These are phyloP conservation scores for Salix dunnii DNA, from an alignment of 345 rosid species.

Conservation along the genomic window DNA sequence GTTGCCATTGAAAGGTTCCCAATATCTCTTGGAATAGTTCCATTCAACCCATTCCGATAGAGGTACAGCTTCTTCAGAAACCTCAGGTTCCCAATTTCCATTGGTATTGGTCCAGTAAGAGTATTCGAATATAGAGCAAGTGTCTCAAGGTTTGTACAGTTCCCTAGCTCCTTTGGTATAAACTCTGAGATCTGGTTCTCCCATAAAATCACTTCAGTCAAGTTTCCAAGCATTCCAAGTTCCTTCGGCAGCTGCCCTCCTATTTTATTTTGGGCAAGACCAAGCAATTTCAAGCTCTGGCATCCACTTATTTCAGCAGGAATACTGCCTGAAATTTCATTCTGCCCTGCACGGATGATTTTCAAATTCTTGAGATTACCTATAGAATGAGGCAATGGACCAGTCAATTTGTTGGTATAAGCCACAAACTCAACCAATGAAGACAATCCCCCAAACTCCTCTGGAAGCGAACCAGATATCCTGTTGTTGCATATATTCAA, in stretches of 20 bases:
- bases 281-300: conserved; percentile 59
- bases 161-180: conserved; percentile 62
- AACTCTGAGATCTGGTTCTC: conserved; percentile 61
- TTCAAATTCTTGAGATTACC: conserved; percentile 48
- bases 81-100: conserved; percentile 52
- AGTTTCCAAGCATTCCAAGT: conserved; percentile 50
- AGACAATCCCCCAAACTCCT: conserved; percentile 45
- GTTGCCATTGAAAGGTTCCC: conserved; percentile 49
- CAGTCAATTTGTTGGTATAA: conserved; percentile 69
- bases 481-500: conserved; percentile 31
- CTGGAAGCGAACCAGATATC: conserved; percentile 55
- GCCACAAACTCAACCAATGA: conserved; percentile 61
- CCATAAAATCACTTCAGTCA: conserved; percentile 67
- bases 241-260: conserved; percentile 67
- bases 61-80: conserved; percentile 53
- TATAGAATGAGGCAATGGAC: conserved; percentile 51
- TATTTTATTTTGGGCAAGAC: conserved; percentile 70
- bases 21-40: conserved; percentile 62
- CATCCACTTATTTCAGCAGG: conserved; percentile 70
- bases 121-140: conserved; percentile 74
- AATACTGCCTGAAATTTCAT: conserved; percentile 60
- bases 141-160: conserved; percentile 50
- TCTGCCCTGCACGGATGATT: conserved; percentile 66
- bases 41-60: conserved; percentile 65
- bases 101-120: conserved; percentile 55